Percentiles rank a stretch among this genome's conserved stretches.
These are phyloP conservation scores for Excoecaria agallocha DNA, from an alignment of 345 rosid genomes.

Conservation along the genomic window DNA sequence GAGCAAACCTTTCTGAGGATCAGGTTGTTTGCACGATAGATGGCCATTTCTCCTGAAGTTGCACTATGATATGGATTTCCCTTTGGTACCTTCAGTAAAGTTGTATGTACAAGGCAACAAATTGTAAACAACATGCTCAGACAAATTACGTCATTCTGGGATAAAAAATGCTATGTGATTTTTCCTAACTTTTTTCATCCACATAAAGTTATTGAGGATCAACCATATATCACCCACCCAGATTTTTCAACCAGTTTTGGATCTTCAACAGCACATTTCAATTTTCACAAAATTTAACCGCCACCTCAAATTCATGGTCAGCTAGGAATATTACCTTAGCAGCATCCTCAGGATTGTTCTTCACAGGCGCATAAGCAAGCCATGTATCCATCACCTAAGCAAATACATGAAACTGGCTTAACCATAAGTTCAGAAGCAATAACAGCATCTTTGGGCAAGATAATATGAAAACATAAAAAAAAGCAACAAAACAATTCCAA, in stretches of 20 bases:
- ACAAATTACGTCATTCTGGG: background rate
- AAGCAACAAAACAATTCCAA: background rate
- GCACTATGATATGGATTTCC: slow-evolving; percentile 96
- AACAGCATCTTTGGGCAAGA: background rate
- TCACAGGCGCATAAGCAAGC: slow-evolving; percentile 94
- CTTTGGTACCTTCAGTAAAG: slow-evolving; percentile 64
- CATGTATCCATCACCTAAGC: slow-evolving; percentile 75
- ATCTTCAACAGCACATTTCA: slow-evolving; percentile 2
- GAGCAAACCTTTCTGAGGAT: slow-evolving; percentile 57
- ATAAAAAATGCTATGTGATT: background rate
- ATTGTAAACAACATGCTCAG: background rate
- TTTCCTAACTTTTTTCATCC: background rate
- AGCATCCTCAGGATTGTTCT: slow-evolving; percentile 93
- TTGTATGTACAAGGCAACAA: background rate
- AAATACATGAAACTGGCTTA: background rate
- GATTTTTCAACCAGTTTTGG: background rate
- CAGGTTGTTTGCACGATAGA: slow-evolving; percentile 72
- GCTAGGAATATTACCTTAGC: slow-evolving; percentile 54
- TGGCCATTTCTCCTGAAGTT: slow-evolving; percentile 92
- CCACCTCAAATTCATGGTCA: background rate
- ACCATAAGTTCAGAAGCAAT: background rate
- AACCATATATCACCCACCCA: background rate
- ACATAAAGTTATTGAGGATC: background rate
- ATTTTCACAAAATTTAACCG: background rate
- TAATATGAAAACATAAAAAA: slow-evolving; percentile 9